Conservation (phyloP, 805 yeast species). For the Yamadazyma sp. region DNA sequence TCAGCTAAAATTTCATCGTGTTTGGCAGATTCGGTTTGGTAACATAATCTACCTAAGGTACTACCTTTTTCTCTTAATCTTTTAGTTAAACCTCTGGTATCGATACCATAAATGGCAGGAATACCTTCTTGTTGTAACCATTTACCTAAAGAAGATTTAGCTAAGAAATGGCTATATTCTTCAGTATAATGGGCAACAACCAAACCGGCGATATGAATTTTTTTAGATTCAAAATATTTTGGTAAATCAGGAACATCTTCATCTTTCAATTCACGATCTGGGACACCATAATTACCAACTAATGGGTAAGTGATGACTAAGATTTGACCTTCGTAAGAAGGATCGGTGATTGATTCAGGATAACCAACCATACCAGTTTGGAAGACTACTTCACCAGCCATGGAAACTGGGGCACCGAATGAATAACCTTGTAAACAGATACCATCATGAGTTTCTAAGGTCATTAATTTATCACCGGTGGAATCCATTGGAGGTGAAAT, state of each 20-base stretch:
- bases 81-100: conserved; percentile 93
- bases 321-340: conserved; percentile 97
- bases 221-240: conserved; percentile 87
- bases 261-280: conserved; percentile 66
- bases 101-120: conserved; percentile 98
- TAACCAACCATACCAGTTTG: conserved; percentile 99
- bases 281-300: conserved; percentile 99
- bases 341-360: conserved; percentile 97
- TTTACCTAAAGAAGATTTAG: conserved; percentile 84
- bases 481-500: conserved; percentile 88
- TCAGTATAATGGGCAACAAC: conserved; percentile 97
- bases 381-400: conserved; percentile 97
- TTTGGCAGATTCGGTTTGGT: conserved; percentile 44
- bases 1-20: conserved; percentile 27
- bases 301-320: conserved; percentile 94
- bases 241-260: conserved; percentile 76
- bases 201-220: conserved; percentile 94
- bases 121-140: conserved; percentile 91
- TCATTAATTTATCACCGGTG: conserved; percentile 77
- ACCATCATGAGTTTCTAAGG: conserved; percentile 88
- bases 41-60: conserved; percentile 82
- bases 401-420: conserved; percentile 85
- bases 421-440: conserved; percentile 89
- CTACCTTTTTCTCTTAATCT: conserved; percentile 90
- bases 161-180: conserved; percentile 90